phyloP scores from a whole-genome alignment of 1,284 basidiomycete genomes.

The Ustilago cynodontis region DNA sequence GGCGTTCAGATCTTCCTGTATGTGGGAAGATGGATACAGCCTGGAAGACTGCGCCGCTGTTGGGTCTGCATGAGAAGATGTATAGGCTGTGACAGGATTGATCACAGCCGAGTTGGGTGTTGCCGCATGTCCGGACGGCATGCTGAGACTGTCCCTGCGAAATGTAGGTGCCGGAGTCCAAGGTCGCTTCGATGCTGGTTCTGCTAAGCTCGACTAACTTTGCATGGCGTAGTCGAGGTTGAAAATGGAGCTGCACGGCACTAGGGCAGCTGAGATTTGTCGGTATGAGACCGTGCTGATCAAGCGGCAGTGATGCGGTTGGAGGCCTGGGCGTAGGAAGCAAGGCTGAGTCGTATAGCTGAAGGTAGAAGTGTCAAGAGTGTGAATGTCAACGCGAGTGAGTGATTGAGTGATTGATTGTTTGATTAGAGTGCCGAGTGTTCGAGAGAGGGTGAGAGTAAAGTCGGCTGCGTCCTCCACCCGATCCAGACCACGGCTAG shows the following conservation, averaged over 20 bases:
- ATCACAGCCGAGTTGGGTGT: background rate
- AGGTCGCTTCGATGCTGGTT: background rate
- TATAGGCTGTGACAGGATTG: slow-evolving; percentile 13
- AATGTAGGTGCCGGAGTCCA: background rate
- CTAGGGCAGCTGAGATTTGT: background rate
- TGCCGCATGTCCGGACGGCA: slow-evolving; percentile 10
- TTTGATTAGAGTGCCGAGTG: slow-evolving; percentile 2
- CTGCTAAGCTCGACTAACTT: slow-evolving; percentile 2
- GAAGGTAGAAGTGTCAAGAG: background rate
- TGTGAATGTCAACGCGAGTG: background rate
- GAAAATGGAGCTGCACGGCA: background rate
- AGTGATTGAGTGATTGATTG: background rate
- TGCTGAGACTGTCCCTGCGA: background rate
- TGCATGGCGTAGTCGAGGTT: slow-evolving; percentile 5
- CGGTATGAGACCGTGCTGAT: background rate
- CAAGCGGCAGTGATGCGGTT: background rate
- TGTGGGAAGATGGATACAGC: background rate
- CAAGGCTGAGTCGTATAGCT: background rate
- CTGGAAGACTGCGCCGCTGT: slow-evolving; percentile 1
- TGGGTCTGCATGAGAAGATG: slow-evolving; percentile 9
- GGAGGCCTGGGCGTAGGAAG: background rate
- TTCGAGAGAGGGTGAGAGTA: background rate
- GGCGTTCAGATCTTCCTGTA: slow-evolving; percentile 24
- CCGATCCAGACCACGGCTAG: slow-evolving; percentile 10
- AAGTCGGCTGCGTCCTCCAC: slow-evolving; percentile 19